phyloP scores from a whole-genome alignment of 148 eudicot species.

The Pharnaceum exiguum region DNA sequence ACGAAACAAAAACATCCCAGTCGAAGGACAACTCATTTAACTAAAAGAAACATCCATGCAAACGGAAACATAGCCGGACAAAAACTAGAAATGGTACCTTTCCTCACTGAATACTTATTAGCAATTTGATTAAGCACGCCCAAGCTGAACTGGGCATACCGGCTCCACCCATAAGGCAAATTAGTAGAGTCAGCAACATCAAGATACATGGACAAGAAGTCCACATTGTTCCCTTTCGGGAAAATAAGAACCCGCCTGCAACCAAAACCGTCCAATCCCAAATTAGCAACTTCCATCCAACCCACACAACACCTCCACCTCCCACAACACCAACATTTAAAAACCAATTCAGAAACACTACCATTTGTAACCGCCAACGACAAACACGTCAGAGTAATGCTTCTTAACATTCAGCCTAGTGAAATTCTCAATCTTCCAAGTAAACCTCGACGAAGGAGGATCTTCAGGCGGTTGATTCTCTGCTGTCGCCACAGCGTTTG shows the following conservation, averaged over 20 bases:
- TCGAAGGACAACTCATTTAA: background rate
- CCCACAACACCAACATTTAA: background rate
- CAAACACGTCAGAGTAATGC: constrained; percentile 71
- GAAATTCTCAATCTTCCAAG: constrained; percentile 83
- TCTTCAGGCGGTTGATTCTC: constrained; percentile 73
- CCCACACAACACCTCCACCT: background rate
- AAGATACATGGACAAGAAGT: constrained; percentile 79
- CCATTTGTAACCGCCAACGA: constrained; percentile 86
- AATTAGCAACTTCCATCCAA: constrained; percentile 7
- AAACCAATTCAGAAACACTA: constrained; percentile 13
- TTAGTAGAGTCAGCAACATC: constrained; percentile 84
- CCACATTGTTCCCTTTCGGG: constrained; percentile 95
- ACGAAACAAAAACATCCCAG: background rate
- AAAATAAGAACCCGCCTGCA: constrained; percentile 88
- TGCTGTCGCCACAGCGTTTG: constrained; percentile 26
- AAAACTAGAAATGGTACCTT: constrained; percentile 41
- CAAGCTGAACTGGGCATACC: constrained; percentile 90
- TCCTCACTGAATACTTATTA: constrained; percentile 62
- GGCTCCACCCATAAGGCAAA: constrained; percentile 96
- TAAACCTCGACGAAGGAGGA: constrained; percentile 66
- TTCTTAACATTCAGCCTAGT: constrained; percentile 68
- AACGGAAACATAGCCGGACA: background rate
- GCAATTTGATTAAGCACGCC: constrained; percentile 75
- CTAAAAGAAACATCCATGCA: background rate
- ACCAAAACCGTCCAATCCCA: background rate